Conservation (phyloP, 371 early-diverging fungal species). For the Funneliformis caledonium region DNA sequence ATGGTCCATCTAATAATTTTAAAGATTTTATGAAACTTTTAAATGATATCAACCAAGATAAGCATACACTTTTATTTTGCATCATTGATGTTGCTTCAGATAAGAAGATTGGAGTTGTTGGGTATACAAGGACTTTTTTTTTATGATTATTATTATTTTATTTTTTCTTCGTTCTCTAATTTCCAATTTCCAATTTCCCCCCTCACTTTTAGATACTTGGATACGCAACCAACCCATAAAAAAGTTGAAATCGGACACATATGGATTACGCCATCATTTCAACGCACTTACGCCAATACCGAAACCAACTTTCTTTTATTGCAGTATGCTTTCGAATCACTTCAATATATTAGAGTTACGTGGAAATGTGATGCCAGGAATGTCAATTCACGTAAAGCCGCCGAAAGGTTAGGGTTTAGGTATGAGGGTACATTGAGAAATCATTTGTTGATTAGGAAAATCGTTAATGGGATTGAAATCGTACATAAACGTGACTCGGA, state of each 20-base stretch:
- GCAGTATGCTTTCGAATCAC: neutral
- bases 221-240: too few species aligned
- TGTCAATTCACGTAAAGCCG: neutral
- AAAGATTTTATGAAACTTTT: neutral
- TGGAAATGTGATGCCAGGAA: neutral
- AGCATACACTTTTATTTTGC: neutral
- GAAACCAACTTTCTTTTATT: neutral
- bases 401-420: neutral
- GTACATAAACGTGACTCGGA: neutral
- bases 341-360: neutral
- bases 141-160: too few species aligned
- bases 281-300: neutral
- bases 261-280: neutral
- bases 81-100: neutral
- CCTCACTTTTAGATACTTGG: neutral
- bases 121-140: neutral
- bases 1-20: neutral
- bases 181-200: too few species aligned
- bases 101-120: neutral
- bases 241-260: neutral
- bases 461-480: neutral
- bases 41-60: neutral
- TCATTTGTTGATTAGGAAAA: neutral
- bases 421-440: neutral
- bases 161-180: too few species aligned